Conservation (phyloP, 345 rosid genomes). For the Arabidopsis thaliana region TAIR10.1 NC_003075.7:18399501-18400000, state of each 20-base stretch:
- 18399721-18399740: background rate
- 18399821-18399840: background rate
- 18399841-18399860: background rate
- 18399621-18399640: too few species aligned
- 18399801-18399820: background rate
- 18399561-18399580: background rate
- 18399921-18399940: conserved; percentile 2
- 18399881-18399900: conserved; percentile 23
- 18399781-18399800: conserved; percentile 11
- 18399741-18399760: background rate
- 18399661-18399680: conserved; percentile 20
- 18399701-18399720: too few species aligned
- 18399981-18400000: background rate
- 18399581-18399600: background rate
- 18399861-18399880: conserved; percentile 19
- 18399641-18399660: conserved; percentile 15
- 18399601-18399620: background rate
- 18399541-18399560: too few species aligned
- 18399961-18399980: background rate
- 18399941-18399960: background rate
- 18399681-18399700: background rate
- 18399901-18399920: background rate
- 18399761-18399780: background rate
- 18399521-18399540: background rate
- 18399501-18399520: background rate